A percentile compares a stretch with the other conserved stretches of the same genome.
Evolutionary conservation across 169 alveolate species (phyloP).

Genomic region (Perkinsus marinus): DNA sequence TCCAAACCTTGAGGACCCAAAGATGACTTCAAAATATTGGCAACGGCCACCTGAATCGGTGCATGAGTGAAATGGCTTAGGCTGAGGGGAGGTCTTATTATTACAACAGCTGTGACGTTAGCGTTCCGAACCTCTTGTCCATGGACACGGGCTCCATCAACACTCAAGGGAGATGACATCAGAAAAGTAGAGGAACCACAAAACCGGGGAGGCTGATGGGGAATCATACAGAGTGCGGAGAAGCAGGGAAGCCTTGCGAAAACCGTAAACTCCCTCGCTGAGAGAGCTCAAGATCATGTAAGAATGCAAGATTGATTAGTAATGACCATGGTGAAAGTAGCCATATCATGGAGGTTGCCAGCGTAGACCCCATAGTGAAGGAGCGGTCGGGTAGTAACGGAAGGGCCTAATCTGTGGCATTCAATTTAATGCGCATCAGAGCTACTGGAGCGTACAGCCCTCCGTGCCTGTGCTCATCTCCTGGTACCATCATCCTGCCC

Average conservation of each 20-base stretch:
- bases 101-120: not conserved
- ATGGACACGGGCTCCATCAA: not conserved
- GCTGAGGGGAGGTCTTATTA: not conserved
- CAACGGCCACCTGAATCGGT: constrained; percentile 53
- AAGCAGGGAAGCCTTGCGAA: not conserved
- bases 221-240: not conserved
- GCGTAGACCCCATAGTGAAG: not conserved
- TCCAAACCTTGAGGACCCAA: constrained; percentile 99
- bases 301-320: not conserved
- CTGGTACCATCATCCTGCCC: not conserved
- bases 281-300: not conserved
- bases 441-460: not conserved
- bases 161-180: not conserved
- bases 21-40: constrained; percentile 89
- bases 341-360: too few species aligned
- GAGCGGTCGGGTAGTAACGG: not conserved
- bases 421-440: not conserved
- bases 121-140: not conserved
- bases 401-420: too few species aligned
- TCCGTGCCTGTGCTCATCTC: not conserved
- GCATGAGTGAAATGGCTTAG: too few species aligned
- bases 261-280: not conserved
- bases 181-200: not conserved
- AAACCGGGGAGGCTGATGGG: not conserved
- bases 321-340: not conserved